Evolutionary conservation across 179 eudicot genomes (phyloP).

Genomic region (Silene vulgaris): DNA sequence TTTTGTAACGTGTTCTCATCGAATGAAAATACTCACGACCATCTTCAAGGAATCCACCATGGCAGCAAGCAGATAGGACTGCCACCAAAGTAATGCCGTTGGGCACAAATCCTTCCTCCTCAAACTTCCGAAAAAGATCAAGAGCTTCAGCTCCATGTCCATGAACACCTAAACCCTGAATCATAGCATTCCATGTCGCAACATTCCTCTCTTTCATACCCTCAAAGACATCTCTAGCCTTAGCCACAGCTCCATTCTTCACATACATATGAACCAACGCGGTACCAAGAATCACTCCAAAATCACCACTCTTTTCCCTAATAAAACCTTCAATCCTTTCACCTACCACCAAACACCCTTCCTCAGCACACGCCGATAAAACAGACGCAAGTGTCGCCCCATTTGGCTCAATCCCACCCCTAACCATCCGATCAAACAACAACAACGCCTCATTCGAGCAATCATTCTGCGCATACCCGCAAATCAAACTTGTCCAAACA

Average conservation of each 20-base stretch:
- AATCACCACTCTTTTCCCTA: constrained; percentile 35
- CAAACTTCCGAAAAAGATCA: constrained; percentile 36
- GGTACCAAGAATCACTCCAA: constrained; percentile 61
- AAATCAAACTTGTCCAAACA: constrained; percentile 72
- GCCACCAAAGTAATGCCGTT: constrained; percentile 58
- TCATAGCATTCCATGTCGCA: constrained; percentile 74
- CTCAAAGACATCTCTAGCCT: constrained; percentile 47
- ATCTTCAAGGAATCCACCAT: constrained; percentile 55
- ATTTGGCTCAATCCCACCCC: constrained; percentile 53
- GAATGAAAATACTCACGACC: constrained; percentile 44
- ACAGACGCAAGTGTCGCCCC: constrained; percentile 62
- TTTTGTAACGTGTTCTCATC: constrained; percentile 40
- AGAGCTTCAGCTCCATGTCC: constrained; percentile 62
- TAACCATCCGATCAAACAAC: constrained; percentile 53
- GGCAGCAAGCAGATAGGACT: constrained; percentile 68
- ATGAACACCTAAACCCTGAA: constrained; percentile 69
- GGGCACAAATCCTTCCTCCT: constrained; percentile 36
- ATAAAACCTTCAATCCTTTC: constrained; percentile 44
- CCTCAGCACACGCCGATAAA: constrained; percentile 66
- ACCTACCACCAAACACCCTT: constrained; percentile 60
- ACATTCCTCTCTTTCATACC: constrained; percentile 49
- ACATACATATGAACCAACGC: constrained; percentile 78
- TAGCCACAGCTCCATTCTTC: constrained; percentile 49
- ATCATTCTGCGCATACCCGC: constrained; percentile 65
- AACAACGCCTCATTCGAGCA: constrained; percentile 41